phyloP scores from a whole-genome alignment of 1,284 basidiomycete species.

The Earliella scabrosa region DNA sequence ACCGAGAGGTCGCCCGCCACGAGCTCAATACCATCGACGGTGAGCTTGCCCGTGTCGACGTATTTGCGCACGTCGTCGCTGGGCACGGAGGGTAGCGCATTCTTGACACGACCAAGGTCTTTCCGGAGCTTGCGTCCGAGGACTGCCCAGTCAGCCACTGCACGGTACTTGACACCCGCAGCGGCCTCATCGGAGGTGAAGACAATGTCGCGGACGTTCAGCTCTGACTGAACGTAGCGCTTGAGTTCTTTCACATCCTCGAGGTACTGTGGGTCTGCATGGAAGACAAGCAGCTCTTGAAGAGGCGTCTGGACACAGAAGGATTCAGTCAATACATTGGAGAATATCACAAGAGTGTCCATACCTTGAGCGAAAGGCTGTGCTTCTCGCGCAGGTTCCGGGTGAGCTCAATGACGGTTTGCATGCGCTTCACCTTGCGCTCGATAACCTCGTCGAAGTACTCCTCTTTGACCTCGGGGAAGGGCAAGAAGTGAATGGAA shows the following conservation, averaged over 20 bases:
- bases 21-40: constrained; percentile 90
- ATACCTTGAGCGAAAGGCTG: constrained; percentile 88
- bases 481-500: constrained; percentile 94
- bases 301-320: constrained; percentile 74
- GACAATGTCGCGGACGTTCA: constrained; percentile 91
- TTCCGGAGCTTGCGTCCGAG: constrained; percentile 95
- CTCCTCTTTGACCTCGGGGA: constrained; percentile 92
- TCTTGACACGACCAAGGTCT: constrained; percentile 91
- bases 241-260: constrained; percentile 87
- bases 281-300: constrained; percentile 94
- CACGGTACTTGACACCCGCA: constrained; percentile 92
- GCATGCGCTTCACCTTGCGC: constrained; percentile 94
- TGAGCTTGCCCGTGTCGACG: constrained; percentile 76
- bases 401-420: constrained; percentile 92
- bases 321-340: not conserved
- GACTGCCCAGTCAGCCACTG: constrained; percentile 94
- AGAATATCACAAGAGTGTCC: constrained; percentile 12
- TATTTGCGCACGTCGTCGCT: constrained; percentile 89
- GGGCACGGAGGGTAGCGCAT: constrained; percentile 79
- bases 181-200: constrained; percentile 89
- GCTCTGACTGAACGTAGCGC: constrained; percentile 92
- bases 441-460: constrained; percentile 98
- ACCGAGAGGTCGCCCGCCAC: constrained; percentile 90
- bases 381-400: constrained; percentile 90
- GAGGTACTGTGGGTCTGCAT: constrained; percentile 85